Percentiles rank a stretch among this genome's conserved stretches.
phyloP scores from a whole-genome alignment of 2,329 filamentous ascomycete genomes.

The Botrytis pseudocinerea region DNA sequence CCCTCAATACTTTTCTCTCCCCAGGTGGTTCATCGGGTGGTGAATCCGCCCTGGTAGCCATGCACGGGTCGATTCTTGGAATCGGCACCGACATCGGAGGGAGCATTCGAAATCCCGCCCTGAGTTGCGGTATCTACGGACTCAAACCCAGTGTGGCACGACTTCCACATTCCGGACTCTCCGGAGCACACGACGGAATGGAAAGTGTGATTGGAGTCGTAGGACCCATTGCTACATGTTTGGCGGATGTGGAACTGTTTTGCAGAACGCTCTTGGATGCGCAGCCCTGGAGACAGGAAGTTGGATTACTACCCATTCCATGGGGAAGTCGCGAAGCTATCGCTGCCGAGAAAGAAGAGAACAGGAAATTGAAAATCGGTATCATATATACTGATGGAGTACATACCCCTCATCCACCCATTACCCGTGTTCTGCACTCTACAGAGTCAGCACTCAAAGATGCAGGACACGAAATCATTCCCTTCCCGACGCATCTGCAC shows the following conservation, averaged over 20 bases:
- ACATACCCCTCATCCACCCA: conserved; percentile 28
- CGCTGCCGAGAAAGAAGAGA: background rate
- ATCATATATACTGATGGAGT: conserved; percentile 33
- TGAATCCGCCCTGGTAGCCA: conserved; percentile 57
- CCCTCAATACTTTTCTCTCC: conserved; percentile 55
- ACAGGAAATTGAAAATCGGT: conserved; percentile 43
- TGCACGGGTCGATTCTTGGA: conserved; percentile 53
- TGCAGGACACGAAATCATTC: conserved; percentile 8
- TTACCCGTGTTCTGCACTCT: background rate
- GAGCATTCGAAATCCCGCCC: conserved; percentile 38
- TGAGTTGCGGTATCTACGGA: conserved; percentile 50
- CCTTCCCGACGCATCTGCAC: conserved; percentile 7
- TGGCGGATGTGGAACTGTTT: conserved; percentile 47
- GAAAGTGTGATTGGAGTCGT: conserved; percentile 50
- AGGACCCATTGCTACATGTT: conserved; percentile 49
- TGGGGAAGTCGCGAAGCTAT: conserved; percentile 42
- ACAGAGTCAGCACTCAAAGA: background rate
- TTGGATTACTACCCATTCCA: conserved; percentile 52
- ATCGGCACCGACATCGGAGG: conserved; percentile 38
- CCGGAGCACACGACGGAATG: conserved; percentile 52
- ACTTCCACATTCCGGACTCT: conserved; percentile 33
- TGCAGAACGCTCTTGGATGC: conserved; percentile 19
- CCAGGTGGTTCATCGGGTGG: conserved; percentile 64
- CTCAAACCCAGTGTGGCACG: conserved; percentile 35
- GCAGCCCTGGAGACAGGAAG: conserved; percentile 53